Evolutionary conservation across 371 early-diverging fungal genomes (phyloP), one percentile per base, ranked within the genome.

Genomic region (Syncephalastrum contaminatum): DNA sequence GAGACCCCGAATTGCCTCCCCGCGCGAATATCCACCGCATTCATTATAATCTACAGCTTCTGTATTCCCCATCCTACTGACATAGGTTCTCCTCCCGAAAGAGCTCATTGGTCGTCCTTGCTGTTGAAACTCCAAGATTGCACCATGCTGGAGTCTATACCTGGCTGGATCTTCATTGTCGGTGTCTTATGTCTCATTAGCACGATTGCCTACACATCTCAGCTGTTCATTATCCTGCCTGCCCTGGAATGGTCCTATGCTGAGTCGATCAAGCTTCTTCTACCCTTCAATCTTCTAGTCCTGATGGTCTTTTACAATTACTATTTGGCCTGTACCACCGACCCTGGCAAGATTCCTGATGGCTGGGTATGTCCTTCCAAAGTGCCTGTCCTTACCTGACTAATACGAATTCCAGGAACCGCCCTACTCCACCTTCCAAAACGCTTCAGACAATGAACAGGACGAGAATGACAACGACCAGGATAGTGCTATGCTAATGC

Each of bases 291-390:
- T 63, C 19, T 80, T 4, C 58, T 82, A n/a, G 82, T 90, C 2
- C 66, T 83, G 30, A 72, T 87, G 54, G 75, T 91, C 3, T 87
- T 80, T 70, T 75, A 83, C 64, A 93, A 95, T 77, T 97, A 95
- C 67, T 89, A 83, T 57, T 74, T 92, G 15, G 90, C 89, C 2
- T 83, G 83, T 48, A 66, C 69, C 0, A 91, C 91, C 19, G 83
- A 89, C 60, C 94, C 98, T 0, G 98, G 96, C 1, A 62, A 61
- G 15, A 87, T 91, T 18, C 96, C 96, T 4, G 51, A 53, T 3
- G 81, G 75, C 14, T 95, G 84, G 84, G 87, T 85, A 71, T 64
- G 86, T 30, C 53, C 8, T 15, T 25, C 51, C n/a, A 25, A 25
- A 25, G 25, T 5, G 5, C 25, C 25, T 25, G 7, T 24, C 6